phyloP scores from a whole-genome alignment of 805 yeast genomes.

The Candida pseudoglaebosa region DNA sequence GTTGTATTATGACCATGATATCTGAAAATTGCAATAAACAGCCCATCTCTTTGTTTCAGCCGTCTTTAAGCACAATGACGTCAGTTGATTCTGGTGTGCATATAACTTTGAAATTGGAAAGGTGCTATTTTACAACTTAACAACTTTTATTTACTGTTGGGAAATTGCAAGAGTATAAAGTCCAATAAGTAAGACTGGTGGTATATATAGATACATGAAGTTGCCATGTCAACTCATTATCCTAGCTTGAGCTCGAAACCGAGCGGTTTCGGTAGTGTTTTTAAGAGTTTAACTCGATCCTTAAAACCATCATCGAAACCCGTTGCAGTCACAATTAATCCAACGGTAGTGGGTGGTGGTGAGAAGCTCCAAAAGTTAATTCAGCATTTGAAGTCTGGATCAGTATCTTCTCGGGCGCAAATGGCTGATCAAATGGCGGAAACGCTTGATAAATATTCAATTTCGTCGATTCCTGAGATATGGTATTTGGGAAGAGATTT shows the following conservation, averaged over 20 bases:
- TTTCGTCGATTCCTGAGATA: slow-evolving; percentile 62
- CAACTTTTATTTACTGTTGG: too few relatives aligned
- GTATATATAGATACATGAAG: too few relatives aligned
- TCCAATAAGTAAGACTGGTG: too few relatives aligned
- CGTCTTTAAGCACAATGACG: background rate
- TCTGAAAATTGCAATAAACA: too few relatives aligned
- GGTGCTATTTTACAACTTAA: too few relatives aligned
- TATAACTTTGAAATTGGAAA: too few relatives aligned
- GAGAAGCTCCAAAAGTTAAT: slow-evolving; percentile 35
- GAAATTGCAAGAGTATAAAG: too few relatives aligned
- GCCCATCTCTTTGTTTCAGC: background rate
- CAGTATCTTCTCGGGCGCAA: slow-evolving; percentile 32
- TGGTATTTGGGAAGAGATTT: slow-evolving; percentile 68
- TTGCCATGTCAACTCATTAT: slow-evolving; percentile 21
- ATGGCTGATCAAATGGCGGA: slow-evolving; percentile 51
- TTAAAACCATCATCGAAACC: slow-evolving; percentile 25
- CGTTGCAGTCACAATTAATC: slow-evolving; percentile 36
- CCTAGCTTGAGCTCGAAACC: slow-evolving; percentile 22
- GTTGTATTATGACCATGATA: too few relatives aligned
- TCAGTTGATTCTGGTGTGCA: too few relatives aligned
- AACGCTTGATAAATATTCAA: slow-evolving; percentile 47
- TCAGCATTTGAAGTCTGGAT: slow-evolving; percentile 31
- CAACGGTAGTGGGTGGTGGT: slow-evolving; percentile 45
- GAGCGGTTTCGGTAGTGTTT: slow-evolving; percentile 38
- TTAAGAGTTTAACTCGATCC: slow-evolving; percentile 36